A percentile compares a stretch with the other conserved stretches of the same genome.
Evolutionary conservation across 2,329 filamentous ascomycete genomes (phyloP).

Genomic region (Colletotrichum brevisporum): DNA sequence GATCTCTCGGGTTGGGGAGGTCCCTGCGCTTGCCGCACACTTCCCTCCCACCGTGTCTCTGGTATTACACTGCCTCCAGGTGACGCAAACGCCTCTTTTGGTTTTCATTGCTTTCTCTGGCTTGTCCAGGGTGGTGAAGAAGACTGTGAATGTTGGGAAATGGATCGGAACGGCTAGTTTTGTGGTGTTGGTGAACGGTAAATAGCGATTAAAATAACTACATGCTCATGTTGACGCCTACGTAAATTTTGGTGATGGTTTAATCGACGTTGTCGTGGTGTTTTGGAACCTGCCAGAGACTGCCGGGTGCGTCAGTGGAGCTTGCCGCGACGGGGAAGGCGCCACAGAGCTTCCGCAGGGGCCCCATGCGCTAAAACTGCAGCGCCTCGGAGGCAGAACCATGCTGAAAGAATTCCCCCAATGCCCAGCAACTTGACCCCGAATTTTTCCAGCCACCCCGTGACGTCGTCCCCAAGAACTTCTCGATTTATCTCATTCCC

Average conservation of each 20-base stretch:
- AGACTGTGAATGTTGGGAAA: background rate
- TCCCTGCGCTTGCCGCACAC: constrained; percentile 30
- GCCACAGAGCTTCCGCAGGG: constrained; percentile 15
- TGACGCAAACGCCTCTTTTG: constrained; percentile 14
- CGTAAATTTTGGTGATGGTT: constrained; percentile 3
- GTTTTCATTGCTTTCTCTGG: constrained; percentile 33
- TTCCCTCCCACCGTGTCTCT: constrained; percentile 32
- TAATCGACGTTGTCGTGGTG: background rate
- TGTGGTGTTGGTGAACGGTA: no score
- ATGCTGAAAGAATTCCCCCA: constrained; percentile 2
- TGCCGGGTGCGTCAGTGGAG: constrained; percentile 25
- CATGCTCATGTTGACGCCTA: no score
- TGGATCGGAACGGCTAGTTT: background rate
- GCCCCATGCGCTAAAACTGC: constrained; percentile 26
- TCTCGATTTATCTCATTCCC: background rate
- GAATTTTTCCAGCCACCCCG: constrained; percentile 31
- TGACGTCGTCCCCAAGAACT: constrained; percentile 22
- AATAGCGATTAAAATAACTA: background rate
- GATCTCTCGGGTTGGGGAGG: constrained; percentile 13
- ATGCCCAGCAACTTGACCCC: background rate
- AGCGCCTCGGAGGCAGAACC: constrained; percentile 22
- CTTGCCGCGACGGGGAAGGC: background rate
- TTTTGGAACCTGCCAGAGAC: constrained; percentile 19
- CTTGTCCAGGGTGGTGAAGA: constrained; percentile 31
- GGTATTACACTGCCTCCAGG: constrained; percentile 37